Evolutionary conservation across 2,329 filamentous ascomycete genomes (phyloP).

Genomic region (Clarireedia monteithiana): DNA sequence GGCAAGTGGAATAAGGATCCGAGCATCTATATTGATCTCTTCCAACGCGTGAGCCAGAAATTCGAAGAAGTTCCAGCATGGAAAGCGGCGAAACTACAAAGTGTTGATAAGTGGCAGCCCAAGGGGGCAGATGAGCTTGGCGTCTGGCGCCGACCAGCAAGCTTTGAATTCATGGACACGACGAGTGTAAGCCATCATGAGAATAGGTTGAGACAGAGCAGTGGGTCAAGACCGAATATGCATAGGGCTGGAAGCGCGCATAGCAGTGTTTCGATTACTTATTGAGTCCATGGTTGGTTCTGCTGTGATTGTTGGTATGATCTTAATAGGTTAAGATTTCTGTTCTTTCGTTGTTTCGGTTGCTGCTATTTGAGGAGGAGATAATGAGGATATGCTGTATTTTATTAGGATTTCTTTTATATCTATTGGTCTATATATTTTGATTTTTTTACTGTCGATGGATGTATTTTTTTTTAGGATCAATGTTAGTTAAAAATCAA

Average conservation of each 20-base stretch:
- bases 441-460: too few species aligned
- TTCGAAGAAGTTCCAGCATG: slow-evolving; percentile 13
- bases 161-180: slow-evolving; percentile 12
- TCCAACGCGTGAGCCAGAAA: slow-evolving; percentile 11
- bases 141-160: slow-evolving; percentile 11
- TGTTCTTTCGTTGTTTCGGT: background rate
- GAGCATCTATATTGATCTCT: slow-evolving; percentile 14
- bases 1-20: slow-evolving; percentile 31
- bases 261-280: background rate
- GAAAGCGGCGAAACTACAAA: slow-evolving; percentile 11
- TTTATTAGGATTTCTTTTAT: too few species aligned
- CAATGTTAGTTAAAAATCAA: too few species aligned
- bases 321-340: background rate
- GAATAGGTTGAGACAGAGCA: slow-evolving; percentile 13
- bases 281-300: too few species aligned
- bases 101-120: slow-evolving; percentile 15
- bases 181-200: slow-evolving; percentile 10
- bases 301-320: too few species aligned
- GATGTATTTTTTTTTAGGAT: too few species aligned
- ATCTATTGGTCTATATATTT: too few species aligned
- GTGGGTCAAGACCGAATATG: slow-evolving; percentile 4
- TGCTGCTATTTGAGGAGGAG: background rate
- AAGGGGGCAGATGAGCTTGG: slow-evolving; percentile 12
- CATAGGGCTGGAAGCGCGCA: background rate
- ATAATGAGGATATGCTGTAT: too few species aligned